Conservation (phyloP, 2,329 filamentous ascomycete genomes). For the Amesomyces nigricolor region DNA sequence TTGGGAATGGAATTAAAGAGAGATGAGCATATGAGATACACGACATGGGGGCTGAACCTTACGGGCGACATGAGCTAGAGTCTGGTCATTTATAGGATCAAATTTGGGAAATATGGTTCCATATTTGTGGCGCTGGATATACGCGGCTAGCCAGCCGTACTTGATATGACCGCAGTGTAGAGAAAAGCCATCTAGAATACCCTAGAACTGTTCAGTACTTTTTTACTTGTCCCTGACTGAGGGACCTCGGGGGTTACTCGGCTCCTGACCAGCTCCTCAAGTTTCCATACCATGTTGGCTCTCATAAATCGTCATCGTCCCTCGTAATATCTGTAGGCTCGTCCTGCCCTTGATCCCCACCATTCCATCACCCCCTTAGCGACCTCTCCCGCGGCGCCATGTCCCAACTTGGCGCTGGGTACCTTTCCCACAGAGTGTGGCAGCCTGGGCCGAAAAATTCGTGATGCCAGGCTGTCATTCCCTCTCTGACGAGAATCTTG, state of each 20-base stretch:
- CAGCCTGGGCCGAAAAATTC: too few relatives aligned
- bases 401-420: too few relatives aligned
- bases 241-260: neutral
- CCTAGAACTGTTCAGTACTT: neutral
- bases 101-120: neutral
- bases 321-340: neutral
- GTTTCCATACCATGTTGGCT: too few relatives aligned
- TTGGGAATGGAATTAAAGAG: too few relatives aligned
- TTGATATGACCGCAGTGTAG: neutral
- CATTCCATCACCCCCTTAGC: too few relatives aligned
- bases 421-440: too few relatives aligned
- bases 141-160: neutral
- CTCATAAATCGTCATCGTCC: neutral
- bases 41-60: too few relatives aligned
- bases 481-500: neutral
- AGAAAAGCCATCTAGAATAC: neutral
- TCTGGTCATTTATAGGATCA: neutral
- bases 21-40: too few relatives aligned
- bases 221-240: neutral
- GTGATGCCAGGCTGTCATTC: neutral
- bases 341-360: too few relatives aligned
- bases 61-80: too few relatives aligned
- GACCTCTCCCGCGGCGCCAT: too few relatives aligned
- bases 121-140: constrained; percentile 6
- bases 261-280: neutral